Evolutionary conservation across 306 rosid genomes (phyloP).

Genomic region (Carpinus viminea): DNA sequence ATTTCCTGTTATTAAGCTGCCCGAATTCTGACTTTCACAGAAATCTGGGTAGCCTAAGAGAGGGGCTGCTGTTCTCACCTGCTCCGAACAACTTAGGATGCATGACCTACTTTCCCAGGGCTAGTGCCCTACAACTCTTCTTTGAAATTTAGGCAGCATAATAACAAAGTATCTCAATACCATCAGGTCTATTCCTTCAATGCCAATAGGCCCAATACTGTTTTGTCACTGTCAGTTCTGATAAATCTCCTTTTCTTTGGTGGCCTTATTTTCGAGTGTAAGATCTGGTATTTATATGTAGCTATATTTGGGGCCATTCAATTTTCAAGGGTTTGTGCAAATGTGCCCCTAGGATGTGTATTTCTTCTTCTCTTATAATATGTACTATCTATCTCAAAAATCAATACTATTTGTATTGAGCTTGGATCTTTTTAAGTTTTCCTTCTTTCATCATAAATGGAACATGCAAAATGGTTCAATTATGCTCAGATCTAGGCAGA

Average conservation of each 20-base stretch:
- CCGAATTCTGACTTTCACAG: no score
- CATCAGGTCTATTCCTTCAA: background rate
- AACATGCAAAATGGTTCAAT: background rate
- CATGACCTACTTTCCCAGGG: no score
- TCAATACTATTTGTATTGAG: background rate
- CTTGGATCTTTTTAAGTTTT: background rate
- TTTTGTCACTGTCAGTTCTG: background rate
- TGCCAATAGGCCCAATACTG: background rate
- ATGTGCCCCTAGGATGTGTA: conserved; percentile 2
- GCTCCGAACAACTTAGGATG: no score
- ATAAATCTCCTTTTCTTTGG: background rate
- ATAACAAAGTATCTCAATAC: no score
- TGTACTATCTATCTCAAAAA: background rate
- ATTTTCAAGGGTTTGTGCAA: background rate
- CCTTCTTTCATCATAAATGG: background rate
- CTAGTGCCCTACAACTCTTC: no score
- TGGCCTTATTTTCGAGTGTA: background rate
- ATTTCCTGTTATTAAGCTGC: no score
- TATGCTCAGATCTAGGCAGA: background rate
- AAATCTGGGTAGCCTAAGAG: no score
- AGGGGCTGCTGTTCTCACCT: no score
- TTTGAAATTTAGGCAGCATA: no score
- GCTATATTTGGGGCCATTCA: background rate
- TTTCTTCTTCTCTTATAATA: background rate
- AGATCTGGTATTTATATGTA: background rate